Evolutionary conservation across 1,284 basidiomycete species (phyloP).

Genomic region (Irpex sp.): DNA sequence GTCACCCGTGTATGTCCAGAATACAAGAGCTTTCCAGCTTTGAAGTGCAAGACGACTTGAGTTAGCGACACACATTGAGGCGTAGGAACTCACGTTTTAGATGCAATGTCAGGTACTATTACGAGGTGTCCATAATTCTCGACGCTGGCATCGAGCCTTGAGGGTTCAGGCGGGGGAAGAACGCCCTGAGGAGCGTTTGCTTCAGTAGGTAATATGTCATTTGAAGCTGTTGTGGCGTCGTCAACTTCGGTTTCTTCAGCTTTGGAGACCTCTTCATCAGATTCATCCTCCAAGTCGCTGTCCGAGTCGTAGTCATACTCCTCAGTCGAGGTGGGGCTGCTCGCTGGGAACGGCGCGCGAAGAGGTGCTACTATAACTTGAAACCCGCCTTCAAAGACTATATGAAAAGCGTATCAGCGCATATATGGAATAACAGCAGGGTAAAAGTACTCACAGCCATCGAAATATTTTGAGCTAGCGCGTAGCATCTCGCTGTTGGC

Average conservation of each 20-base stretch:
- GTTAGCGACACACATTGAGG: not conserved
- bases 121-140: not conserved
- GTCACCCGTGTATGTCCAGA: slow-evolving; percentile 18
- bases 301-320: slow-evolving; percentile 6
- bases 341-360: not conserved
- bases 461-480: slow-evolving; percentile 11
- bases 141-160: not conserved
- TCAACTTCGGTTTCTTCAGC: not conserved
- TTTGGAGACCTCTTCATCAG: not conserved
- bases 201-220: too few species aligned
- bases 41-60: not conserved
- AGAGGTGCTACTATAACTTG: not conserved
- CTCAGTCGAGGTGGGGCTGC: not conserved
- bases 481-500: slow-evolving; percentile 14
- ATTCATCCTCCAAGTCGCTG: slow-evolving; percentile 8
- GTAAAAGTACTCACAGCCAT: slow-evolving; percentile 6
- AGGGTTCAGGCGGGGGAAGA: not conserved
- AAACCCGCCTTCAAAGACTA: slow-evolving; percentile 1
- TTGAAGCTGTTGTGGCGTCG: not conserved
- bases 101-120: slow-evolving; percentile 1
- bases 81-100: slow-evolving; percentile 1
- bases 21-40: slow-evolving; percentile 20
- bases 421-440: too few species aligned
- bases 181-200: too few species aligned
- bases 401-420: not conserved